phyloP scores from a whole-genome alignment of 371 early-diverging fungal species.

The Zancudomyces culisetae region DNA sequence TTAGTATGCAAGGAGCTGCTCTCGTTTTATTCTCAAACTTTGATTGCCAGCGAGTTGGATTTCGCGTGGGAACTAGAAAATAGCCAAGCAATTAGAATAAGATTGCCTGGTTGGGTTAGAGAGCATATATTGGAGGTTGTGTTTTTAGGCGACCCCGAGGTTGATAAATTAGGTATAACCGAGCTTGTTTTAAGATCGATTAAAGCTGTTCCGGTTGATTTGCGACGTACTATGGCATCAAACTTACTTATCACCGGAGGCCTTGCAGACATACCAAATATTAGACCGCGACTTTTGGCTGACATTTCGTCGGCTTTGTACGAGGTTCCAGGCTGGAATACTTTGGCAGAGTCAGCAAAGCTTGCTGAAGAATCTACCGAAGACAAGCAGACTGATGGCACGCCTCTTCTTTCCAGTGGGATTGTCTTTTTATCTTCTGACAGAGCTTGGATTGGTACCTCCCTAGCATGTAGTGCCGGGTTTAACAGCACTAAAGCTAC shows the following conservation, averaged over 20 bases:
- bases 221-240: slow-evolving; percentile 40
- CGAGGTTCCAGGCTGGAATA: slow-evolving; percentile 6
- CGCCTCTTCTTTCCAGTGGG: not conserved
- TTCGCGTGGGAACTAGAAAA: slow-evolving; percentile 6
- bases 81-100: slow-evolving; percentile 7
- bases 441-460: slow-evolving; percentile 16
- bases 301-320: slow-evolving; percentile 34
- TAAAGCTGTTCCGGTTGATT: slow-evolving; percentile 38
- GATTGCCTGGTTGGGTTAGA: slow-evolving; percentile 72
- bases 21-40: slow-evolving; percentile 33
- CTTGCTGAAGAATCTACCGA: slow-evolving; percentile 7
- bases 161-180: slow-evolving; percentile 13
- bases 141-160: slow-evolving; percentile 63
- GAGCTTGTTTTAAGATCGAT: slow-evolving; percentile 5
- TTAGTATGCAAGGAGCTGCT: slow-evolving; percentile 23
- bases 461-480: slow-evolving; percentile 13
- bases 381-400: slow-evolving; percentile 2
- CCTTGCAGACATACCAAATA: slow-evolving; percentile 51
- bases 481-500: slow-evolving; percentile 15
- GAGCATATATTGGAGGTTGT: slow-evolving; percentile 64
- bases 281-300: slow-evolving; percentile 39
- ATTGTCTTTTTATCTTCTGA: slow-evolving; percentile 9
- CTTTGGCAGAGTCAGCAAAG: slow-evolving; percentile 10
- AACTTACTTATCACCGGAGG: slow-evolving; percentile 62
- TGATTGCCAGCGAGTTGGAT: slow-evolving; percentile 34